A percentile compares a stretch with the other conserved stretches of the same genome.
These are phyloP conservation scores for Xerocomus nothofagi DNA, from an alignment of 1,284 basidiomycete genomes.

Conservation along the genomic window DNA sequence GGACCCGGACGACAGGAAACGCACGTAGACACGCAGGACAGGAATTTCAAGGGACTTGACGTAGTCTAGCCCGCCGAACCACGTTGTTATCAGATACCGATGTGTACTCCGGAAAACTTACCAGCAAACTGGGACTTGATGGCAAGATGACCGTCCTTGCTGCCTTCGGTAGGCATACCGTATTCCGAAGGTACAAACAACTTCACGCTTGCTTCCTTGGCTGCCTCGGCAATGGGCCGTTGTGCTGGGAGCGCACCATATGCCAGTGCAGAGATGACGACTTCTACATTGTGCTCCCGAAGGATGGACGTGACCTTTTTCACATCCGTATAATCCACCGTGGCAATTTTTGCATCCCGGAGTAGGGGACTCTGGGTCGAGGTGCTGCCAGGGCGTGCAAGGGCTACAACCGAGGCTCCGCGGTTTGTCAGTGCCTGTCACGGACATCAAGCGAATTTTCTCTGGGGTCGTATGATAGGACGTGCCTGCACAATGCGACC, in stretches of 20 bases:
- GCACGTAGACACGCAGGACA: conserved; percentile 35
- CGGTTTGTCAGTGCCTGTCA: conserved; percentile 22
- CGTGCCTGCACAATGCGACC: conserved; percentile 31
- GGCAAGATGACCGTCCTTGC: conserved; percentile 23
- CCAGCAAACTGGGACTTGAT: conserved; percentile 30
- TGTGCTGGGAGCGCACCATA: conserved; percentile 31
- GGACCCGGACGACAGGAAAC: conserved; percentile 15
- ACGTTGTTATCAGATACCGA: not conserved
- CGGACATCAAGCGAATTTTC: not conserved
- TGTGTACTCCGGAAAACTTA: conserved; percentile 5
- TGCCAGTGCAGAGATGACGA: conserved; percentile 37
- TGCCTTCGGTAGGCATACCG: conserved; percentile 33
- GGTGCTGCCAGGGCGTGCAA: conserved; percentile 26
- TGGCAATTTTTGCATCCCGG: conserved; percentile 29
- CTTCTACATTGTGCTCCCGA: conserved; percentile 35
- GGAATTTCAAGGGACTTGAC: conserved; percentile 37
- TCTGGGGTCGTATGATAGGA: not conserved
- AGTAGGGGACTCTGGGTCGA: conserved; percentile 22
- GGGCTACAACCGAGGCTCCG: conserved; percentile 26
- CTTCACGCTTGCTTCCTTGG: conserved; percentile 39
- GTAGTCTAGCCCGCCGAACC: conserved; percentile 21
- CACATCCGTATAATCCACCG: conserved; percentile 36
- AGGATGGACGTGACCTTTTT: conserved; percentile 32
- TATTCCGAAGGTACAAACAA: conserved; percentile 43
- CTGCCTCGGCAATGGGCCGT: conserved; percentile 36